Base-by-base conservation (phyloP, 164 flowering plant genomes). In the Berberis thunbergii region DNA sequence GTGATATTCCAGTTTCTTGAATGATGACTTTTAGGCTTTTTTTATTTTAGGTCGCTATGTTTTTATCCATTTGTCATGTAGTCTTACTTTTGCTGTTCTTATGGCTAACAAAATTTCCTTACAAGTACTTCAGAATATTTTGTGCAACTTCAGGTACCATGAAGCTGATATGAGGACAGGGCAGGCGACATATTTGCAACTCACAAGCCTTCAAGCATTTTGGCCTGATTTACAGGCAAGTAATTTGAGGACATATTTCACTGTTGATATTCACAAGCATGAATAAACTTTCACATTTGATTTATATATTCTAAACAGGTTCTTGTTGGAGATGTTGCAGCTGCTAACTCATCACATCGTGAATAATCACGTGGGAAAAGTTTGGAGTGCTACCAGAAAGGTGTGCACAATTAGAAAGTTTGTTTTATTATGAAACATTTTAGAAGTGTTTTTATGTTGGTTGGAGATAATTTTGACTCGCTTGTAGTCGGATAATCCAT, bases 121-220 rank as follows among this genome's bases (percentile, higher is more conserved):
- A 50, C 54, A 50, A 4, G n/a, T 3, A 10, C n/a, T 49, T 6
- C 38, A 49, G 41, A 41, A 45, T 60, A 45, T 8, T 50, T n/a
- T 10, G 44, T 54, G 55, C 61, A 52, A 52, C n/a, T 68, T 10
- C 74, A 94, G 99, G 99, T 94, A 94, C 73, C 99, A 94, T 78
- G 99, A 94, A 75, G 93, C 99, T 70, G 97, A 94, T 75, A 94
- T 94, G 97, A 86, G 96, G 66, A 91, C 91, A 38, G 99, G 99
- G 68, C 81, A 71, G 77, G 87, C 99, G 70, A 94, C 99, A 45
- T 89, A 89, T 70, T 94, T 97, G 99, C 99, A 94, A 75, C 96
- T 94, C 64, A 94, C 99, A 41, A 94, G 99, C 80, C 97, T 94
- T 74, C 99, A 94, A 75, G 99, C 99, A 75, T 94, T 94, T 86